Base-by-base conservation (phyloP, 345 rosid species). In the Pseudoturritis turrita region DNA sequence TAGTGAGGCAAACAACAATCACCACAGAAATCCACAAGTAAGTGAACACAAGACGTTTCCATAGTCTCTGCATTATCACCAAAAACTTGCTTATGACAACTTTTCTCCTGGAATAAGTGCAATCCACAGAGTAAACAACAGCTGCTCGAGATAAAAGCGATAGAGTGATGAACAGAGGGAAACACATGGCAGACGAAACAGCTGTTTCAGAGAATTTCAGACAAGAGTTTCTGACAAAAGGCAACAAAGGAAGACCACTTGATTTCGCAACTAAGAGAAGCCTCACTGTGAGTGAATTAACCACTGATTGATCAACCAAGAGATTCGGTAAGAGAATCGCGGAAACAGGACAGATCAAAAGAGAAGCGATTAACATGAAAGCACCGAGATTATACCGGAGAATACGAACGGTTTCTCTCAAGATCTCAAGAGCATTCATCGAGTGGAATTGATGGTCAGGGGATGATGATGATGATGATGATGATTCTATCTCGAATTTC, bases 391-490 rank as follows among this genome's bases (percentile, higher is more conserved):
- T 94, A 33, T 77, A 91, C 40, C 96, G 89, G 15, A 94, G 90
- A 55, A 94, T 89, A 61, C 96, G 78, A 35, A 89, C 85, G 7
- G 97, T 86, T 81, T 94, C 97, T 63, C 95, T 84, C 77, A 94
- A 71, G 76, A 94, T 94, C 84, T 91, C 97, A 63, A 88, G 65
- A 3, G 97, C 97, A 49, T 81, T 89, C 95, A 84, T 82, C 33
- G 96, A 81, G 71, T 76, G 88, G 63, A 85, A 79, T 43, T 77
- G 83, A 6, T 78, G 75, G 28, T 74, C 26, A 47, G 50, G 26
- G 15, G 74, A 40, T 23, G 81, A 37, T 12, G 44, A 15, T 33
- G 61, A 15, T 29, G 59, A 23, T 55, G 43, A n/a, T 26, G 66
- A 62, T 15, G 80, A 68, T 58, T 83, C 88, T 15, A 77, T 26